phyloP scores from a whole-genome alignment of 129 eudicot species.

The Tagetes patula region DNA sequence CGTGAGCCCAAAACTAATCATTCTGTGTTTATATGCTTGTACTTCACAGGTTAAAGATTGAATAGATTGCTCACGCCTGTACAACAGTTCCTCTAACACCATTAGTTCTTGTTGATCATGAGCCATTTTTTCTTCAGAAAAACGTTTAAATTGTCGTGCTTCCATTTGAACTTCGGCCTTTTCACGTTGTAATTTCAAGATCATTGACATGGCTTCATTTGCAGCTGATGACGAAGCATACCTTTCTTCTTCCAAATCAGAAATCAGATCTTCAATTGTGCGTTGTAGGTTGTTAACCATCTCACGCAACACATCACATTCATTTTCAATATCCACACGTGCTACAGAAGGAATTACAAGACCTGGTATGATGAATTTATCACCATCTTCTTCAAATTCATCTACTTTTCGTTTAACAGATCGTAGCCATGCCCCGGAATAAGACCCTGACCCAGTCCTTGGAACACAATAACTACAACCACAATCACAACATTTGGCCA shows the following conservation, averaged over 20 bases:
- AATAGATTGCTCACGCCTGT: conserved; percentile 72
- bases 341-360: conserved; percentile 57
- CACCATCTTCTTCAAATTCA: conserved; percentile 48
- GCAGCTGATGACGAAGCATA: conserved; percentile 90
- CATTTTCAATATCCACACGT: conserved; percentile 77
- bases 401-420: conserved; percentile 70
- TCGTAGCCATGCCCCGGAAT: conserved; percentile 57
- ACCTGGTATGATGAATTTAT: conserved; percentile 53
- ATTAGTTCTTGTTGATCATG: conserved; percentile 74
- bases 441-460: conserved; percentile 42
- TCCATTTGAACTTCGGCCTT: conserved; percentile 94
- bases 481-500: conserved; percentile 65
- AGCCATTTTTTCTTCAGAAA: conserved; percentile 84
- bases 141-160: conserved; percentile 73
- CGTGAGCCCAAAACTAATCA: conserved; percentile 83
- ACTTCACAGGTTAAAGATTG: conserved; percentile 76
- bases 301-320: conserved; percentile 65
- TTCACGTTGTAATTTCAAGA: conserved; percentile 84
- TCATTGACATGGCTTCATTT: conserved; percentile 96
- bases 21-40: conserved; percentile 73
- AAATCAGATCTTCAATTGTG: conserved; percentile 59
- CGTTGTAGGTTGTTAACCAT: conserved; percentile 72
- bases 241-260: conserved; percentile 83
- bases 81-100: conserved; percentile 75
- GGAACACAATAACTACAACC: conserved; percentile 50